These are phyloP conservation scores for Collybia sp. DNA, from an alignment of 768 basidiomycete species.

Conservation along the genomic window DNA sequence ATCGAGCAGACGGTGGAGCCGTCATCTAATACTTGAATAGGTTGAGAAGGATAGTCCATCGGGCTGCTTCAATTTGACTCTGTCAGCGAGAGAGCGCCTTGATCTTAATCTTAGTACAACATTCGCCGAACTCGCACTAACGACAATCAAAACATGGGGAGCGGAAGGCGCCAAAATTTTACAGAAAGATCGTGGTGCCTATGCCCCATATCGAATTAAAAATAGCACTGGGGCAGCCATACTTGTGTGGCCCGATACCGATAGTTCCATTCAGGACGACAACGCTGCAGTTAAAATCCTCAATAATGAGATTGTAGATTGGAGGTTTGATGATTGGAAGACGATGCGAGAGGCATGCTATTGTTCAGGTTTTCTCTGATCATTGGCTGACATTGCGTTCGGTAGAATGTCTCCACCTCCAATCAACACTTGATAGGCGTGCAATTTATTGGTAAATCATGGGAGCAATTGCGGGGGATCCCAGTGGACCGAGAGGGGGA, in stretches of 20 bases:
- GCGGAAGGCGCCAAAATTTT: slow-evolving; percentile 69
- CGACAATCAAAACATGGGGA: slow-evolving; percentile 68
- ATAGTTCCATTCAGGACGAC: slow-evolving; percentile 47
- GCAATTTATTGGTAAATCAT: slow-evolving; percentile 78
- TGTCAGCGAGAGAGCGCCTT: slow-evolving; percentile 78
- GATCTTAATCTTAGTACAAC: slow-evolving; percentile 90
- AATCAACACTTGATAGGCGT: slow-evolving; percentile 84
- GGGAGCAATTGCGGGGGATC: slow-evolving; percentile 86
- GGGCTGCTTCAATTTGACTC: slow-evolving; percentile 49
- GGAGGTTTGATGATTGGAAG: slow-evolving; percentile 97
- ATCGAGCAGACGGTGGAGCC: neutral
- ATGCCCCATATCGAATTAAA: slow-evolving; percentile 89
- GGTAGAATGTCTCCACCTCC: slow-evolving; percentile 57
- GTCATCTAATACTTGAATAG: slow-evolving; percentile 27
- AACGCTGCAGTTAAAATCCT: slow-evolving; percentile 54
- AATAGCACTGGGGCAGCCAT: slow-evolving; percentile 90
- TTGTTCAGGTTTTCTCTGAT: neutral
- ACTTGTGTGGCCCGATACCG: slow-evolving; percentile 80
- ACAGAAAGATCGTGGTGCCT: slow-evolving; percentile 77
- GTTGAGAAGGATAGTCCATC: slow-evolving; percentile 44
- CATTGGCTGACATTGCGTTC: neutral
- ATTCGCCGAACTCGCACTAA: slow-evolving; percentile 81
- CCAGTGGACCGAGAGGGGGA: slow-evolving; percentile 95
- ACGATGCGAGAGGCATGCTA: slow-evolving; percentile 82
- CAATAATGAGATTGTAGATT: slow-evolving; percentile 78